These are phyloP conservation scores for Candida boleticola DNA, from an alignment of 805 yeast genomes.

Conservation along the genomic window DNA sequence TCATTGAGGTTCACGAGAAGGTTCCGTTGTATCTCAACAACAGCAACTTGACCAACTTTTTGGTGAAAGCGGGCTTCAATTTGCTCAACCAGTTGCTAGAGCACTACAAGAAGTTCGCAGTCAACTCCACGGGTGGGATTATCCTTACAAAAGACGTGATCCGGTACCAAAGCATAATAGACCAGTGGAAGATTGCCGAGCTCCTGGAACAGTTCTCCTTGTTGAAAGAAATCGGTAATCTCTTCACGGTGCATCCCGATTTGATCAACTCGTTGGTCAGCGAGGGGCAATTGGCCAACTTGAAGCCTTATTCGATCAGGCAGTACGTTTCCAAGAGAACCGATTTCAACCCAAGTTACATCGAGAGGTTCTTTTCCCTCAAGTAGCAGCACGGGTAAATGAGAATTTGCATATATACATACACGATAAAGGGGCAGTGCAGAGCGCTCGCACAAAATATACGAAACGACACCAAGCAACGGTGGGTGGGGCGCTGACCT, in stretches of 20 bases:
- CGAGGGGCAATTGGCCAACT: slow-evolving; percentile 72
- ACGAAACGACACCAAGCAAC: no score
- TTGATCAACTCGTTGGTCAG: slow-evolving; percentile 72
- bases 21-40: slow-evolving; percentile 34
- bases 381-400: slow-evolving; percentile 13
- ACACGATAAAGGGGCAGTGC: background rate
- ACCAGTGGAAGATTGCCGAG: slow-evolving; percentile 62
- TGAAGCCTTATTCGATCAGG: slow-evolving; percentile 61
- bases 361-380: slow-evolving; percentile 44
- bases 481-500: no score
- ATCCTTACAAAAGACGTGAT: slow-evolving; percentile 80
- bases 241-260: slow-evolving; percentile 83
- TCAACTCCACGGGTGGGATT: slow-evolving; percentile 80
- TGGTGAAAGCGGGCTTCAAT: slow-evolving; percentile 56
- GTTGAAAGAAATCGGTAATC: slow-evolving; percentile 76
- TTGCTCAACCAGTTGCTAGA: slow-evolving; percentile 58
- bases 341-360: slow-evolving; percentile 59
- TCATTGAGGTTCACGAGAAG: slow-evolving; percentile 41
- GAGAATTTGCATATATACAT: background rate
- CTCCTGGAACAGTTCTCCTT: slow-evolving; percentile 64
- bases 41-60: slow-evolving; percentile 47
- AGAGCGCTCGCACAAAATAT: no score
- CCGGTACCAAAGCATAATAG: slow-evolving; percentile 66
- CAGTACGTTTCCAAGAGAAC: slow-evolving; percentile 67
- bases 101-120: slow-evolving; percentile 73